A percentile compares a stretch with the other conserved stretches of the same genome.
These are phyloP conservation scores for Mycoemilia scoparia DNA, from an alignment of 192 early-diverging fungal genomes.

Conservation along the genomic window DNA sequence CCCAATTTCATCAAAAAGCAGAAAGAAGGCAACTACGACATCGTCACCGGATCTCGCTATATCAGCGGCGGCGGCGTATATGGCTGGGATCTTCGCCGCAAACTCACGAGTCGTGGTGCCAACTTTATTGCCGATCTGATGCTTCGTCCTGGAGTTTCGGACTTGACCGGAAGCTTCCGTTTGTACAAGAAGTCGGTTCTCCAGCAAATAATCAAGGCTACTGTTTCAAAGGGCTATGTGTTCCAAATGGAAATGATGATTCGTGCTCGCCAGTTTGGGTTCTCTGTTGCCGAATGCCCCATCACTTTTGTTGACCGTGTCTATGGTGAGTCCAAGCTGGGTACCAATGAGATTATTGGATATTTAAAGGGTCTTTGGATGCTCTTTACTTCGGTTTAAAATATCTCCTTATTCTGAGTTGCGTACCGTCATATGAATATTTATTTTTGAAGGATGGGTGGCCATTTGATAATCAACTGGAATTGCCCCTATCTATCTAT, in stretches of 20 bases:
- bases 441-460: not conserved
- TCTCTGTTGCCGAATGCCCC: constrained; percentile 72
- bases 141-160: constrained; percentile 77
- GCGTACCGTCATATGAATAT: not conserved
- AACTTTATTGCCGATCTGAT: constrained; percentile 83
- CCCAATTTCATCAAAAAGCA: constrained; percentile 85
- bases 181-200: constrained; percentile 89
- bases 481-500: not conserved
- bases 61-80: constrained; percentile 76
- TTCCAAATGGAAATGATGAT: constrained; percentile 99
- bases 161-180: constrained; percentile 89
- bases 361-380: constrained; percentile 81
- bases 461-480: not conserved
- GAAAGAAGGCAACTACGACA: constrained; percentile 63
- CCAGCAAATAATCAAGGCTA: constrained; percentile 63
- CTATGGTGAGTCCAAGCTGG: constrained; percentile 91
- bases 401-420: not conserved
- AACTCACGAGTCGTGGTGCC: constrained; percentile 91
- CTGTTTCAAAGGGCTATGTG: constrained; percentile 91
- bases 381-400: constrained; percentile 51
- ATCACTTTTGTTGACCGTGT: constrained; percentile 99
- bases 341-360: constrained; percentile 82
- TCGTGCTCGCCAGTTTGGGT: constrained; percentile 79
- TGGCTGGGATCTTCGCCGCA: constrained; percentile 92
- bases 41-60: constrained; percentile 92